These are phyloP conservation scores for Yamadazyma sp. DNA, from an alignment of 805 yeast genomes.

Conservation along the genomic window DNA sequence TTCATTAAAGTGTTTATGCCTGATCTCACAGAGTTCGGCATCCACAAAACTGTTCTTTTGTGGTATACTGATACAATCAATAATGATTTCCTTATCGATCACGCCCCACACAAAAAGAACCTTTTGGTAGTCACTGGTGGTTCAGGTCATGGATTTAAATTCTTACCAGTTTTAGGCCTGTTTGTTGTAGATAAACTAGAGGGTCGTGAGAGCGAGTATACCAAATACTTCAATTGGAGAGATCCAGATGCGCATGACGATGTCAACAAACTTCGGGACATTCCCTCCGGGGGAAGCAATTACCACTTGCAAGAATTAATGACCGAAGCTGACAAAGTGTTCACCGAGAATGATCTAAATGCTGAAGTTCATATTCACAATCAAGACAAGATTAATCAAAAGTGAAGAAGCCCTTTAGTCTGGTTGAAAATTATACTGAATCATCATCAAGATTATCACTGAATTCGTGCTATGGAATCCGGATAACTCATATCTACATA, in stretches of 20 bases:
- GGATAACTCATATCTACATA: too few species aligned
- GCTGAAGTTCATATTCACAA: too few species aligned
- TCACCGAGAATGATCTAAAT: too few species aligned
- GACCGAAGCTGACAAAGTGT: too few species aligned
- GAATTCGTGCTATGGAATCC: too few species aligned
- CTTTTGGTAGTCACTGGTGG: slow-evolving; percentile 37
- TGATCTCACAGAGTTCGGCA: neutral
- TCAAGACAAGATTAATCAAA: too few species aligned
- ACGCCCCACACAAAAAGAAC: slow-evolving; percentile 27
- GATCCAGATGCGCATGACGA: slow-evolving; percentile 4
- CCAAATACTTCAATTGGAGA: slow-evolving; percentile 11
- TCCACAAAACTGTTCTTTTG: neutral
- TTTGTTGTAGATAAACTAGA: slow-evolving; percentile 7
- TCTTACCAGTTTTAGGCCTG: slow-evolving; percentile 33
- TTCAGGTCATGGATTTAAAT: slow-evolving; percentile 38
- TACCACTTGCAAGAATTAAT: too few species aligned
- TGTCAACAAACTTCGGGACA: too few species aligned
- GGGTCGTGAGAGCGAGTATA: slow-evolving; percentile 6
- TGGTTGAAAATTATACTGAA: too few species aligned
- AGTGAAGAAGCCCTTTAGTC: too few species aligned
- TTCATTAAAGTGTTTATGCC: slow-evolving; percentile 3
- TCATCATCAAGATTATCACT: too few species aligned
- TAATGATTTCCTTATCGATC: slow-evolving; percentile 34
- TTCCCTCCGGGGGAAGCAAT: too few species aligned
- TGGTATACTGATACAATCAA: slow-evolving; percentile 18